Evolutionary conservation across 164 flowering plant genomes (phyloP).

Genomic region (Magnolia kwangsiensis): DNA sequence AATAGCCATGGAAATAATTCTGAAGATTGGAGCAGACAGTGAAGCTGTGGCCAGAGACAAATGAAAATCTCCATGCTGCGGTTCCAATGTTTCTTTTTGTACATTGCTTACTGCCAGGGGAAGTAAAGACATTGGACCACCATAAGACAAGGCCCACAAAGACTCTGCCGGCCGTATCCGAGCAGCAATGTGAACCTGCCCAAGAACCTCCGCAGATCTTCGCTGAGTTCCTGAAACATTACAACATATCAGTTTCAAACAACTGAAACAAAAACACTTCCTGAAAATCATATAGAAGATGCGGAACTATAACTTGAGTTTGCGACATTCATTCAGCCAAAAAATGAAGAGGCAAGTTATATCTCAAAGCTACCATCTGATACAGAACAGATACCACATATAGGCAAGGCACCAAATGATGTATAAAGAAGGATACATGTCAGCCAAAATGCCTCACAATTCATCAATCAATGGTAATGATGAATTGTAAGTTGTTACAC

Average conservation of each 20-base stretch:
- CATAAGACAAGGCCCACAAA: constrained; percentile 91
- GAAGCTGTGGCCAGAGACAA: constrained; percentile 58
- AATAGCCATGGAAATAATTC: constrained; percentile 77
- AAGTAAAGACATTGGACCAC: constrained; percentile 93
- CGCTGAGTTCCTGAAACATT: constrained; percentile 58
- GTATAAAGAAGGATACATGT: background rate
- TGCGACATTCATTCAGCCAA: background rate
- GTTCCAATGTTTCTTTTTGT: constrained; percentile 66
- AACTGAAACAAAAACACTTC: background rate
- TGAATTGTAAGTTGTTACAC: background rate
- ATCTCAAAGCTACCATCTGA: background rate
- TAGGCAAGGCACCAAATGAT: background rate
- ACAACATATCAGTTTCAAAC: constrained; percentile 1
- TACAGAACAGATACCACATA: background rate
- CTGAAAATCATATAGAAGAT: background rate
- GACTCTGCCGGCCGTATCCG: constrained; percentile 82
- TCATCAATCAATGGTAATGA: background rate
- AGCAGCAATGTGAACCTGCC: constrained; percentile 90
- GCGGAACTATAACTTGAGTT: background rate
- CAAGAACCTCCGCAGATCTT: constrained; percentile 97
- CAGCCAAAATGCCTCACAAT: background rate
- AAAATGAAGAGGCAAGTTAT: background rate
- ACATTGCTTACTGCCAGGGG: constrained; percentile 72
- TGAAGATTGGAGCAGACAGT: constrained; percentile 80
- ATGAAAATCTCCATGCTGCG: constrained; percentile 46